phyloP scores from a whole-genome alignment of 208 protist genomes.

The Trypanosoma vivax region DNA sequence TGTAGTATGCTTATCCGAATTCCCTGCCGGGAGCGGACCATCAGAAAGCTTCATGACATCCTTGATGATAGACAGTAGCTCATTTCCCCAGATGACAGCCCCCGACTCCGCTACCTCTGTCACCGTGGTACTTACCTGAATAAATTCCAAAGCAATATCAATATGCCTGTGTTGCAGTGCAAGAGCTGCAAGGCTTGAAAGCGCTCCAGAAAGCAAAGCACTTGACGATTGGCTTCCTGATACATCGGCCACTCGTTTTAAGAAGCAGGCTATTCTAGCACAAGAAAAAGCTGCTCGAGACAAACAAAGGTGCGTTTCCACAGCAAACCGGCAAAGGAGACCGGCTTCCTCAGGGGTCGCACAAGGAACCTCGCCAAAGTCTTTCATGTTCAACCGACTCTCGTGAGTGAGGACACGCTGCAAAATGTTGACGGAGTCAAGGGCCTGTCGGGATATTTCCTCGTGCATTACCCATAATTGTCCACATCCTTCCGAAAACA shows the following conservation, averaged over 20 bases:
- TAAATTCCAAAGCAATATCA: conserved; percentile 11
- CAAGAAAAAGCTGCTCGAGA: conserved; percentile 7
- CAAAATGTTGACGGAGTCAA: neutral
- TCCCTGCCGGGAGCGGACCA: neutral
- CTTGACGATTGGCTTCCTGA: neutral
- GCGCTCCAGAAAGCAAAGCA: conserved; percentile 5
- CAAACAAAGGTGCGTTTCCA: neutral
- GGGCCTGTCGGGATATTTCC: neutral
- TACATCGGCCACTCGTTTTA: neutral
- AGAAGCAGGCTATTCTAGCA: conserved; percentile 9
- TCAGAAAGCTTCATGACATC: too few relatives aligned
- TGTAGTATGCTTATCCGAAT: too few relatives aligned
- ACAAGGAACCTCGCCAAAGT: conserved; percentile 5
- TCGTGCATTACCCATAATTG: conserved; percentile 2
- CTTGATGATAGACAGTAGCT: conserved; percentile 4
- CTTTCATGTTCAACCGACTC: neutral
- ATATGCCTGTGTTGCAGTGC: conserved; percentile 10
- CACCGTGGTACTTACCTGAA: conserved; percentile 10
- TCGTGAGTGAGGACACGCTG: conserved; percentile 1
- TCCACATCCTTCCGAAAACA: conserved; percentile 11
- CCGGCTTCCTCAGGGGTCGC: neutral
- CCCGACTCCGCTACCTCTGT: conserved; percentile 6
- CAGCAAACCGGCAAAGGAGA: neutral
- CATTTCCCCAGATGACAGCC: conserved; percentile 6
- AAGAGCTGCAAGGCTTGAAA: conserved; percentile 9